Evolutionary conservation across 208 protist genomes (phyloP), one percentile per base, ranked within the genome.

Genomic region (Leptomonas pyrrhocoris): DNA sequence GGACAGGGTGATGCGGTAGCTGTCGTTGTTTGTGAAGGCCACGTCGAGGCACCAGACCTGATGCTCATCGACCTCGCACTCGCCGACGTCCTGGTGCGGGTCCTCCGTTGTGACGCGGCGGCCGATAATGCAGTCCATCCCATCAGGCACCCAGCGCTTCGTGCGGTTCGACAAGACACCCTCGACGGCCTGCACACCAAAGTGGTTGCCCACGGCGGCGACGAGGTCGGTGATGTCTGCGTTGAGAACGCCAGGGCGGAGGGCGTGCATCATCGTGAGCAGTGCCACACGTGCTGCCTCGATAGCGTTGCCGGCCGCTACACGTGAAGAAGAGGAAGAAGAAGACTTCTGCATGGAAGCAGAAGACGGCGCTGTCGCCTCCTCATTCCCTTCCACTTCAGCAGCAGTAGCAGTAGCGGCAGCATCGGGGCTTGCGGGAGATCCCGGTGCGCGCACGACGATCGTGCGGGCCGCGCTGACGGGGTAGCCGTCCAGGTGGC

Each of bases 401-500:
- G 38, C 27, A 8, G 55, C 61, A 16, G 59, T 42, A 15, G 62
- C 18, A 2, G 58, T 16, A 15, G 67, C 53, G 9, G 42, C 73
- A 31, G 34, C 48, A 31, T 28, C 62, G 43, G 34, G 9, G 34
- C 34, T 48, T 48, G 43, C 43, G 5, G 7, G 4, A 12, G 43
- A 3, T n/a, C 27, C 28, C 13, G 65, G 42, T 49, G 43, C 54
- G 1, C 21, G 28, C 21, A 97, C 83, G 23, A 99, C 74, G 56
- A 98, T 54, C 1, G 98, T 99, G 83, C 98, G 96, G 2, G 97
- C 98, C 18, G 92, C 96, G 27, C 86, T 82, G 15, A 97, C 94
- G 13, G 98, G 93, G 84, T 98, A 99, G 70, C 98, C 98, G 74
- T 99, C 98, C 42, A 99, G 86, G 78, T 99, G 98, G 73, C 88